These are phyloP conservation scores for Blastomyces parvus DNA, from an alignment of 2,329 filamentous ascomycete genomes.

Conservation along the genomic window DNA sequence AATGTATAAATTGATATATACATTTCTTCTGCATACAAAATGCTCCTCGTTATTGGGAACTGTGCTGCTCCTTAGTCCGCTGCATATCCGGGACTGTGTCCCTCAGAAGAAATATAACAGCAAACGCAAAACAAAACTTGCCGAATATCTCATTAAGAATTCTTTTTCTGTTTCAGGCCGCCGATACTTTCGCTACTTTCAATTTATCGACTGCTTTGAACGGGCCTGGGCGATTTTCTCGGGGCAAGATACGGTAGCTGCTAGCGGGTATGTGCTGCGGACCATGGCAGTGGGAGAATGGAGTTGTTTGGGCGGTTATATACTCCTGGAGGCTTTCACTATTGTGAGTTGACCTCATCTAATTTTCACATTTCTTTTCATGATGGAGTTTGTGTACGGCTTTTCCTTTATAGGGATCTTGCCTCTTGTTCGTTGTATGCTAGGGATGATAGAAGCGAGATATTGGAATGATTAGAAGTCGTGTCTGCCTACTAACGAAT, in stretches of 20 bases:
- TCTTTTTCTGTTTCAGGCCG: slow-evolving; percentile 34
- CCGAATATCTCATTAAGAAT: neutral
- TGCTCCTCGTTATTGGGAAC: neutral
- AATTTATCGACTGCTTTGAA: slow-evolving; percentile 54
- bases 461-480: neutral
- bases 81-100: neutral
- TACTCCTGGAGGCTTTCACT: slow-evolving; percentile 56
- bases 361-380: neutral
- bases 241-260: slow-evolving; percentile 18
- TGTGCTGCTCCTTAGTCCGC: neutral
- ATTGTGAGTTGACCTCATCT: slow-evolving; percentile 41
- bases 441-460: too few relatives aligned
- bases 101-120: neutral
- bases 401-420: neutral
- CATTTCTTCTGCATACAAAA: neutral
- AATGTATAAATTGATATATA: neutral
- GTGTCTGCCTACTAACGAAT: slow-evolving; percentile 20
- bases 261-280: slow-evolving; percentile 27
- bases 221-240: slow-evolving; percentile 40
- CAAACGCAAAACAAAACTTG: neutral
- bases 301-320: slow-evolving; percentile 56
- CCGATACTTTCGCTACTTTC: slow-evolving; percentile 59
- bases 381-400: neutral
- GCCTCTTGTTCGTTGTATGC: neutral
- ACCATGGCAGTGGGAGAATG: slow-evolving; percentile 48